These are phyloP conservation scores for Sporothrix schenckii DNA, from an alignment of 2,329 filamentous ascomycete species.

Conservation along the genomic window DNA sequence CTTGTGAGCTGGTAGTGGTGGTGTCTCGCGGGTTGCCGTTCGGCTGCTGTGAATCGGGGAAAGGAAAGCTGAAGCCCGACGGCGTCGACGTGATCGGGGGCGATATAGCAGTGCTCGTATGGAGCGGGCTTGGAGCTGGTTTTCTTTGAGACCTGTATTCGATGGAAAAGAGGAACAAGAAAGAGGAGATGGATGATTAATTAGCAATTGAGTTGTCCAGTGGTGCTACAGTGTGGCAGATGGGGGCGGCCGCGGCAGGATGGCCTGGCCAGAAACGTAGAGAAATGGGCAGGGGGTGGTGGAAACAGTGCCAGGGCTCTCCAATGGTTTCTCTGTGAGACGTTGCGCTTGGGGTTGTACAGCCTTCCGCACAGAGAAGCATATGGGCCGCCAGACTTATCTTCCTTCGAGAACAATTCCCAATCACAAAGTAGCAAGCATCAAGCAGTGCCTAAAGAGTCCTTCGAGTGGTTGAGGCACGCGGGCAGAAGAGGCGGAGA, in stretches of 20 bases:
- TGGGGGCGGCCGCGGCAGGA: constrained; percentile 39
- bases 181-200: not conserved
- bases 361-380: constrained; percentile 9
- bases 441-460: not conserved
- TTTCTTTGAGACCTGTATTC: constrained; percentile 52
- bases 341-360: constrained; percentile 26
- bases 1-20: constrained; percentile 26
- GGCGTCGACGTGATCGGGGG: constrained; percentile 50
- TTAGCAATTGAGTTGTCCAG: constrained; percentile 27
- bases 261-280: constrained; percentile 25
- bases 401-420: constrained; percentile 11
- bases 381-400: not conserved
- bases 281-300: constrained; percentile 5
- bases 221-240: constrained; percentile 21
- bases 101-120: constrained; percentile 49
- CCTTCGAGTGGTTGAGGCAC: not conserved
- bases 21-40: constrained; percentile 18
- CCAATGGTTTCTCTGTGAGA: constrained; percentile 24
- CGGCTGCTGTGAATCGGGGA: constrained; percentile 33
- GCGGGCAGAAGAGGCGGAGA: not conserved
- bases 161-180: constrained; percentile 1
- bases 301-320: constrained; percentile 29
- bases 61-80: constrained; percentile 44
- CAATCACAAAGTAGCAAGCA: not conserved
- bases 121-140: constrained; percentile 55